Evolutionary conservation across 1,139 yeast species (phyloP), one percentile per base, ranked within the genome.

Genomic region (Yamadazyma dushanensis): DNA sequence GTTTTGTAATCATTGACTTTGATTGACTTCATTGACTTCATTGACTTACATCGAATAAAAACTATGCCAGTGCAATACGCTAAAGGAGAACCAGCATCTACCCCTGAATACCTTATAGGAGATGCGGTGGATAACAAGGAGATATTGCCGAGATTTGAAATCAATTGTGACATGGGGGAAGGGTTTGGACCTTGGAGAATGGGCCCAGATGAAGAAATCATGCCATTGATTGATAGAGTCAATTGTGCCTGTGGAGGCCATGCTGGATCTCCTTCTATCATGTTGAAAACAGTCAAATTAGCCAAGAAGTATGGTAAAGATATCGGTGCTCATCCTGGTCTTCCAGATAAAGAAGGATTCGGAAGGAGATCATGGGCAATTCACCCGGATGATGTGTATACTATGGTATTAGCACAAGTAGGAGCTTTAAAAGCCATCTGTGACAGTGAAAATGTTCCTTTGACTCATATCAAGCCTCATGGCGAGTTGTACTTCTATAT

Each of bases 181-280:
- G 70, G 66, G 0, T 64, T 46, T 44, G 70, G 70, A 4, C 57
- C 54, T 15, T 63, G 62, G 57, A 58, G 47, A 38, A 54, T 64
- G 58, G 70, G 65, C 1, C 67, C 66, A 3, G 70, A 63, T 41
- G 66, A 59, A 16, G 67, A 63, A 21, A 56, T 64, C 24, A 62
- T 63, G 66, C 66, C 66, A 13, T 45, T 49, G 11, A 63, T 63
- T 35, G 67, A 63, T 43, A 48, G 57, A n/a, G 70, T 69, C 10
- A 64, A 64, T 40, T 45, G 64, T 38, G 70, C 70, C 5, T 63
- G 70, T 47, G 70, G 70, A 2, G 62, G 58, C 22, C 70, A 63
- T 44, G 70, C 68, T 26, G 68, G 69, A 11, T 68, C 63, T 39
- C 56, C 56, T 29, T 51, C 50, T 23, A 61, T 54, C 19, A 63